Percentiles rank a stretch among this genome's conserved stretches.
These are phyloP conservation scores for Irineochytrium annulatum DNA, from an alignment of 192 early-diverging fungal genomes.

Conservation along the genomic window DNA sequence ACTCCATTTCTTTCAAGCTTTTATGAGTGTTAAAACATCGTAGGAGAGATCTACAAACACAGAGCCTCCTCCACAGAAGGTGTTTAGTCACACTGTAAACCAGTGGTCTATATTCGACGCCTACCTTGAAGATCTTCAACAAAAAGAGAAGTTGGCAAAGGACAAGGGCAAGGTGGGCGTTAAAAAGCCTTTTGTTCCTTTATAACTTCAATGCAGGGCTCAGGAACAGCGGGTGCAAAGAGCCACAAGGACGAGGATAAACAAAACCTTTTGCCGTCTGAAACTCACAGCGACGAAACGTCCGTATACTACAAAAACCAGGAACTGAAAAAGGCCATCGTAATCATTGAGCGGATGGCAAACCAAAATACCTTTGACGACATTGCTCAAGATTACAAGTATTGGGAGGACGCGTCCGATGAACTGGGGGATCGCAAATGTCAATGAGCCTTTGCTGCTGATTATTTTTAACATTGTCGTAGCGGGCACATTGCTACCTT, in stretches of 20 bases:
- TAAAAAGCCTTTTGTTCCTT: neutral
- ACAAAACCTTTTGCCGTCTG: slow-evolving; percentile 38
- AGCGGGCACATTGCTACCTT: slow-evolving; percentile 51
- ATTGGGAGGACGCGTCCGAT: slow-evolving; percentile 63
- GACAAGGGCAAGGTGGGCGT: slow-evolving; percentile 55
- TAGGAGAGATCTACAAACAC: slow-evolving; percentile 60
- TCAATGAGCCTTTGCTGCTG: slow-evolving; percentile 14
- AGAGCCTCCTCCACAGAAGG: slow-evolving; percentile 54
- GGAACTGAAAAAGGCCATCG: slow-evolving; percentile 51
- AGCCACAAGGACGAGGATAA: slow-evolving; percentile 56
- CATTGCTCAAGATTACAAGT: slow-evolving; percentile 61
- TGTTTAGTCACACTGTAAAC: slow-evolving; percentile 51
- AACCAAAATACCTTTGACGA: slow-evolving; percentile 68
- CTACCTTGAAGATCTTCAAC: slow-evolving; percentile 54
- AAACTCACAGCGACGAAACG: slow-evolving; percentile 49
- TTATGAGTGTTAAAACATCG: neutral
- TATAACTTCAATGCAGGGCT: slow-evolving; percentile 9
- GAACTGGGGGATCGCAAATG: slow-evolving; percentile 50
- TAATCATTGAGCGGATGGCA: slow-evolving; percentile 59
- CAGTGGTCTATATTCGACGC: slow-evolving; percentile 64
- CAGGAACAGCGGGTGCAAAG: slow-evolving; percentile 37
- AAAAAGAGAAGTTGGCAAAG: slow-evolving; percentile 56
- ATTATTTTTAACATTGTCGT: neutral
- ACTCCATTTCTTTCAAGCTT: neutral
- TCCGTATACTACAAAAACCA: slow-evolving; percentile 55